phyloP scores from a whole-genome alignment of 805 yeast genomes.

The Kluyveromyces nonfermentans region DNA sequence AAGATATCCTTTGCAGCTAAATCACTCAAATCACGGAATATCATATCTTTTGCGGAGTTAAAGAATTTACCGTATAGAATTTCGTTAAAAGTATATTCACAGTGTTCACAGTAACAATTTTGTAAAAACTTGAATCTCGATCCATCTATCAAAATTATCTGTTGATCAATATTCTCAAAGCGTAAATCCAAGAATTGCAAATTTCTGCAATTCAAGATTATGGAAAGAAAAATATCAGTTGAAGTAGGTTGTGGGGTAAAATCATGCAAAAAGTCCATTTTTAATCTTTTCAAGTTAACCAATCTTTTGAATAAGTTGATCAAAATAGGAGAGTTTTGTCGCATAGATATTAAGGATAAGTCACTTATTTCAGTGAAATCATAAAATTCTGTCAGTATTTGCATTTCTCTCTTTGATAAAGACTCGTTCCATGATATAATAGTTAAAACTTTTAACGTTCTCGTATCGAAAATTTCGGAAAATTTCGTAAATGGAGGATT shows the following conservation, averaged over 20 bases:
- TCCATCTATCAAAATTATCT: slow-evolving; percentile 21
- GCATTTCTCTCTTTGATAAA: slow-evolving; percentile 25
- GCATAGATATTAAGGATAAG: slow-evolving; percentile 34
- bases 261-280: slow-evolving; percentile 33
- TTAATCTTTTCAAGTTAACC: slow-evolving; percentile 29
- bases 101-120: slow-evolving; percentile 24
- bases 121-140: slow-evolving; percentile 23
- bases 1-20: slow-evolving; percentile 30
- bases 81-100: slow-evolving; percentile 24
- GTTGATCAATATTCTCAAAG: slow-evolving; percentile 27
- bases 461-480: slow-evolving; percentile 31
- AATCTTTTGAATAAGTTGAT: slow-evolving; percentile 26
- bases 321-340: slow-evolving; percentile 26
- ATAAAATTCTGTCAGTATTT: slow-evolving; percentile 30
- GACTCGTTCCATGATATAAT: slow-evolving; percentile 37
- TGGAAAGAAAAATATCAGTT: slow-evolving; percentile 28
- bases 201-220: slow-evolving; percentile 27
- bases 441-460: slow-evolving; percentile 30
- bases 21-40: slow-evolving; percentile 19
- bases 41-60: slow-evolving; percentile 23
- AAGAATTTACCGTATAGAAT: slow-evolving; percentile 30
- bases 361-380: slow-evolving; percentile 32
- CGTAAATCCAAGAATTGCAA: slow-evolving; percentile 34
- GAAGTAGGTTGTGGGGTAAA: slow-evolving; percentile 26
- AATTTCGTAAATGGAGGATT: slow-evolving; percentile 18